Evolutionary conservation across 2,329 filamentous ascomycete species (phyloP).

Genomic region (Neofusicoccum kwambonambiense): DNA sequence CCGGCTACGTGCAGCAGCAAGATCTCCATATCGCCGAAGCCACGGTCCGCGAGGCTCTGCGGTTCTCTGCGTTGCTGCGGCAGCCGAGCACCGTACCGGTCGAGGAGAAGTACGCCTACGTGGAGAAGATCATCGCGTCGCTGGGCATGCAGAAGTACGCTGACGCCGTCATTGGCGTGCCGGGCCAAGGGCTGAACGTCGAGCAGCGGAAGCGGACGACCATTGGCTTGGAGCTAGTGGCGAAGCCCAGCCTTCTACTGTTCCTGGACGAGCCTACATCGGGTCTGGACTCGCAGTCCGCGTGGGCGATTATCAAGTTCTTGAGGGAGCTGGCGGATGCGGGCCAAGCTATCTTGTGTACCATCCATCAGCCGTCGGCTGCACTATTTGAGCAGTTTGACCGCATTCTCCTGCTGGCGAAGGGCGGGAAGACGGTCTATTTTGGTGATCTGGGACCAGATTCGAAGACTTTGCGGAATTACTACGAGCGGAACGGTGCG

Average conservation of each 20-base stretch:
- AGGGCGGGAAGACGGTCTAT: conserved; percentile 37
- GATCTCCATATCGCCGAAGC: conserved; percentile 56
- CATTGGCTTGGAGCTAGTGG: conserved; percentile 70
- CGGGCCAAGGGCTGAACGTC: conserved; percentile 63
- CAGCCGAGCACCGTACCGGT: conserved; percentile 56
- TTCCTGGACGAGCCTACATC: conserved; percentile 60
- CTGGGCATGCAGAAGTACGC: conserved; percentile 67
- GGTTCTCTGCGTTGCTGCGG: conserved; percentile 36
- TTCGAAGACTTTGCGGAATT: conserved; percentile 41
- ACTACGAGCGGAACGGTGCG: conserved; percentile 65
- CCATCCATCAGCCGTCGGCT: conserved; percentile 48
- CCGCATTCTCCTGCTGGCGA: conserved; percentile 44
- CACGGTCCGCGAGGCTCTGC: conserved; percentile 37
- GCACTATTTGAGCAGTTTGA: conserved; percentile 49
- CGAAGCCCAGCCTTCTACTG: conserved; percentile 62
- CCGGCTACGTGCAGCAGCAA: conserved; percentile 41
- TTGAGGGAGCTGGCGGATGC: conserved; percentile 63
- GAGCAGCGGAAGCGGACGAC: conserved; percentile 70
- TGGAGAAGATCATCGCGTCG: conserved; percentile 65
- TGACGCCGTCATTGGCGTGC: conserved; percentile 63
- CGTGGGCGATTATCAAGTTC: conserved; percentile 63
- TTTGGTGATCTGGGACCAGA: conserved; percentile 48
- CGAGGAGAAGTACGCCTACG: conserved; percentile 60
- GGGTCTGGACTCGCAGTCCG: conserved; percentile 37
- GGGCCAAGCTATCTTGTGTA: conserved; percentile 50